Base-by-base conservation (phyloP, 306 rosid genomes). In the Rosa chinensis region DNA sequence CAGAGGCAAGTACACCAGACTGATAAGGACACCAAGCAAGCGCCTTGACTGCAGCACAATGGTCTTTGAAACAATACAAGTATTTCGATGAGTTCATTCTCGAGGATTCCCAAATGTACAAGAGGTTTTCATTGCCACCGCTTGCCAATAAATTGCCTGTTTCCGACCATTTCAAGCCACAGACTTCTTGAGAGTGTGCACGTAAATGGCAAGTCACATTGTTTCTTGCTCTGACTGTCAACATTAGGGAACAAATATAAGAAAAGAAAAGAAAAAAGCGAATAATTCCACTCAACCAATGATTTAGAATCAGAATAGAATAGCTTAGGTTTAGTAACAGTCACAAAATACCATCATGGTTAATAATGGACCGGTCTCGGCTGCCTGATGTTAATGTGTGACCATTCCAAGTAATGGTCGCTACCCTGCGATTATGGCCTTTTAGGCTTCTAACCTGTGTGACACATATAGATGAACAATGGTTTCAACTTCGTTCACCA, bases 1-100 rank as follows among this genome's bases (percentile, higher is more conserved):
- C 97, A 20, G 96, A 90, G 66, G 93, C 97, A 73, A 90, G 92
- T 56, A 92, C 66, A 53, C 79, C 70, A 20, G 86, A 86, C 71
- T 89, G 90, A 82, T 89, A 81, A 44, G 97, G 97, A 77, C 97
- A 89, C 97, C 97, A 92, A 0, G 96, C 96, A 32, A 92, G 92
- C 10, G 97, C 91, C 85, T 89, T 92, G 44, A 92, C 93, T 66
- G 97, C 93, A 45, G 96, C 96, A 18, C 70, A 6, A 73, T 92
- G 97, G 23, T 78, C 94, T 14, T 88, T 72, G 70, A 92, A 88
- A 71, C 92, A 66, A 77, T 86, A 78, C 91, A 90, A 84, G 84
- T 82, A 89, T n/a, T 79, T 86, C 17, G 89, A 79, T 3, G 97
- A 90, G 75, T 85, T 82, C 94, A 89, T 89, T 78, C 86, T 92